These are phyloP conservation scores for Miscanthus sacchariflorus DNA, from an alignment of 202 grass and related monocot species.

Conservation along the genomic window DNA sequence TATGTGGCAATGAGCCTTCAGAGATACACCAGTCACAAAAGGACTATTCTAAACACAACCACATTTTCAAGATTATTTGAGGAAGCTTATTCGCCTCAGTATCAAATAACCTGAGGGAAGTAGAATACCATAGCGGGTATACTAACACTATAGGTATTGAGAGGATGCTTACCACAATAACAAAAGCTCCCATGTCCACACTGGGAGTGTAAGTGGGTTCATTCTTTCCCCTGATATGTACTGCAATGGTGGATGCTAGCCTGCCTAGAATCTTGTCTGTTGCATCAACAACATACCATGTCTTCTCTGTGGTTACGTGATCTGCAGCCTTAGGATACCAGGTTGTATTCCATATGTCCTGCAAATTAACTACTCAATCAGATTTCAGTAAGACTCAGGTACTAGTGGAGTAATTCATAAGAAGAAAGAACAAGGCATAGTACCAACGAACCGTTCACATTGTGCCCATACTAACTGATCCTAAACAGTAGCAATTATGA, in stretches of 20 bases:
- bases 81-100: conserved; percentile 14
- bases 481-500: conserved; percentile 15
- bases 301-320: conserved; percentile 90
- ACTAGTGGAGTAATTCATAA: not conserved
- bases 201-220: conserved; percentile 93
- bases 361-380: conserved; percentile 31
- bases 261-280: conserved; percentile 92
- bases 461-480: not conserved
- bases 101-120: not conserved
- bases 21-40: conserved; percentile 1
- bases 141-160: not conserved
- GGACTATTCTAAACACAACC: not conserved
- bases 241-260: conserved; percentile 91
- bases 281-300: conserved; percentile 98
- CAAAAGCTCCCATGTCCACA: conserved; percentile 99
- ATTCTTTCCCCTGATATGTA: conserved; percentile 98
- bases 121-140: not conserved
- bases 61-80: conserved; percentile 11
- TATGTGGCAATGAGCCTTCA: conserved; percentile 1
- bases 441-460: conserved; percentile 4
- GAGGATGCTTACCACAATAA: conserved; percentile 86
- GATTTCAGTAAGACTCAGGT: conserved; percentile 6
- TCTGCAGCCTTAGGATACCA: conserved; percentile 98
- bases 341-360: conserved; percentile 99
- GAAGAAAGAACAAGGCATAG: conserved; percentile 4